Base-by-base conservation (phyloP, 805 yeast species). In the Ogataea neopini region DNA sequence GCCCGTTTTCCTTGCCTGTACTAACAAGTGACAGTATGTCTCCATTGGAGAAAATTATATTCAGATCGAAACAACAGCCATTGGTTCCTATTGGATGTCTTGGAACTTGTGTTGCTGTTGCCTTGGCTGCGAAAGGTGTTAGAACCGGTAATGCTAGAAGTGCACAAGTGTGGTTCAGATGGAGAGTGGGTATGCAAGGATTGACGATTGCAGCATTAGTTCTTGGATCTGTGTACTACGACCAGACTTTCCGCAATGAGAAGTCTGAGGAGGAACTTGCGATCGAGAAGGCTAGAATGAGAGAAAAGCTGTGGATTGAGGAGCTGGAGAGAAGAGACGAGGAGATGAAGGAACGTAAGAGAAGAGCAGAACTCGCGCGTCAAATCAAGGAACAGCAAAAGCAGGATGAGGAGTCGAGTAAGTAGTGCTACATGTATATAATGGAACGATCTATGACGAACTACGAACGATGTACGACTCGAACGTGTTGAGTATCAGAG, bases 221-320 rank as follows among this genome's bases (percentile, higher is more conserved):
- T 5, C 82, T 80, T 10, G 97, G 97, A 35, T 90, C 96, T 4
- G 74, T 74, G 56, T 72, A 77, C 49, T 88, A 79, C 64, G 90
- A 88, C 51, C 61, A 69, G 28, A 79, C 78, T 23, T 64, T 72
- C 20, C 72, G 65, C 32, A 65, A 60, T 3, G 73, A 75, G 43
- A 73, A 71, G 54, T 62, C 81, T 6, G 77, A 77, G 44, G 92
- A 88, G 56, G 92, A 86, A 26, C 63, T 73, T 53, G 72, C 87
- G 56, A 71, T 80, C 45, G 86, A 83, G 58, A 86, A 88, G 78
- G 96, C 97, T 35, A 85, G 85, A 66, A 69, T 80, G 62, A 83
- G 97, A 73, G 96, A 91, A 63, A 74, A 71, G 59, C 63, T 91
- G 55, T 91, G 97, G 97, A 85, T 90, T 51, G 88, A 86, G 62